These are phyloP conservation scores for Blastobotrys buckinghamii DNA, from an alignment of 1,139 yeast genomes.

Conservation along the genomic window DNA sequence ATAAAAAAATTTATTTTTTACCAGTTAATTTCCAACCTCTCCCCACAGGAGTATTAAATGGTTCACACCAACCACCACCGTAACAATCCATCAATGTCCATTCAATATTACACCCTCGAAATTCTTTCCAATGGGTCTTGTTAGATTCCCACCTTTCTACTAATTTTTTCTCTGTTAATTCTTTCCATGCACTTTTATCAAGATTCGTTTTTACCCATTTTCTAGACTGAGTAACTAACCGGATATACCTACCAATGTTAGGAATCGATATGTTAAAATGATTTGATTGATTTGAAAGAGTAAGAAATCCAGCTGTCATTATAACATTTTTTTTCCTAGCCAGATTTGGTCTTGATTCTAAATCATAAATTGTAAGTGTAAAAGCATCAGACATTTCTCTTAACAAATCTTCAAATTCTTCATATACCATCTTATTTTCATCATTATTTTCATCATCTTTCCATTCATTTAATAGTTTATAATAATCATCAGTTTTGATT, in stretches of 20 bases:
- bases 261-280: slow-evolving; percentile 54
- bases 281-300: slow-evolving; percentile 45
- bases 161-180: slow-evolving; percentile 47
- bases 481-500: slow-evolving; percentile 32
- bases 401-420: slow-evolving; percentile 28
- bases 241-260: slow-evolving; percentile 51
- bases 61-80: slow-evolving; percentile 66
- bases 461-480: slow-evolving; percentile 20
- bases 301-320: slow-evolving; percentile 49
- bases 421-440: slow-evolving; percentile 7
- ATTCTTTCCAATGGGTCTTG: slow-evolving; percentile 48
- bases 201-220: slow-evolving; percentile 47
- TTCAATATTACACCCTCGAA: slow-evolving; percentile 52
- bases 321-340: slow-evolving; percentile 26
- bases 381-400: slow-evolving; percentile 25
- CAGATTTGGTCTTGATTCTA: slow-evolving; percentile 19
- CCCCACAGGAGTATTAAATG: slow-evolving; percentile 64
- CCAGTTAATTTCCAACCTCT: slow-evolving; percentile 62
- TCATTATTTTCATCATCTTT: neutral
- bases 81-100: slow-evolving; percentile 63
- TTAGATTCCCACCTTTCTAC: slow-evolving; percentile 43
- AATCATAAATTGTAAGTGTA: slow-evolving; percentile 36
- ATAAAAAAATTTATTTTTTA: slow-evolving; percentile 21
- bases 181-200: slow-evolving; percentile 44
- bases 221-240: slow-evolving; percentile 43